Conservation (phyloP, 75 land plant species). For the Azolla pinnata region DNA sequence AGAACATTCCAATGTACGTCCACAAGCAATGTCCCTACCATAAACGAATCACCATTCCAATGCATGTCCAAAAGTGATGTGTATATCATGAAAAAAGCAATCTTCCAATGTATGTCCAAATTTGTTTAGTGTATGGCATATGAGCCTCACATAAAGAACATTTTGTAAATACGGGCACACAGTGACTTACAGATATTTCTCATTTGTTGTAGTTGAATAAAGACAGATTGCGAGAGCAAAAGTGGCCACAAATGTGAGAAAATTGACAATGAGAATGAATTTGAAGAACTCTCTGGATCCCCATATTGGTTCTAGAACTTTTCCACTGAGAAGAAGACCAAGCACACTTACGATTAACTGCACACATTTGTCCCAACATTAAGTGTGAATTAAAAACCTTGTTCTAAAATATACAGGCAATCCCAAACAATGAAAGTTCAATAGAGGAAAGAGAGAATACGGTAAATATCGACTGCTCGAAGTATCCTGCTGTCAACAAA, state of each 20-base stretch:
- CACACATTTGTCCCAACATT: constrained; percentile 5
- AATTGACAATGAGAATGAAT: constrained; percentile 72
- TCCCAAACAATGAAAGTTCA: too few species aligned
- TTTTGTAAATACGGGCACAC: too few species aligned
- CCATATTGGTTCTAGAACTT: constrained; percentile 86
- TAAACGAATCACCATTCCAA: too few species aligned
- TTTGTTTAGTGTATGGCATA: too few species aligned
- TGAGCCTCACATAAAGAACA: too few species aligned
- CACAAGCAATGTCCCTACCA: too few species aligned
- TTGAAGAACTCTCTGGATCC: constrained; percentile 81
- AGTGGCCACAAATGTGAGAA: constrained; percentile 54
- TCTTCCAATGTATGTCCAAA: too few species aligned
- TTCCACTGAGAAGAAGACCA: constrained; percentile 75
- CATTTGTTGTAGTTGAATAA: constrained; percentile 56
- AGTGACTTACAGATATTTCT: constrained; percentile 83
- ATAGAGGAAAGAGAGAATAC: too few species aligned
- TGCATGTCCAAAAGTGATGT: too few species aligned
- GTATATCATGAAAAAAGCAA: too few species aligned
- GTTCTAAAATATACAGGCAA: not conserved
- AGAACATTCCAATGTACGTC: too few species aligned
- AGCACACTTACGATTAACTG: constrained; percentile 58
- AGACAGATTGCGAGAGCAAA: constrained; percentile 63
- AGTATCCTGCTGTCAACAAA: constrained; percentile 78
- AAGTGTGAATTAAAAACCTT: not conserved
- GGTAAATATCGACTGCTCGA: constrained; percentile 66